phyloP scores from a whole-genome alignment of 1,284 basidiomycete genomes.

The Ganoderma lucidum region DNA sequence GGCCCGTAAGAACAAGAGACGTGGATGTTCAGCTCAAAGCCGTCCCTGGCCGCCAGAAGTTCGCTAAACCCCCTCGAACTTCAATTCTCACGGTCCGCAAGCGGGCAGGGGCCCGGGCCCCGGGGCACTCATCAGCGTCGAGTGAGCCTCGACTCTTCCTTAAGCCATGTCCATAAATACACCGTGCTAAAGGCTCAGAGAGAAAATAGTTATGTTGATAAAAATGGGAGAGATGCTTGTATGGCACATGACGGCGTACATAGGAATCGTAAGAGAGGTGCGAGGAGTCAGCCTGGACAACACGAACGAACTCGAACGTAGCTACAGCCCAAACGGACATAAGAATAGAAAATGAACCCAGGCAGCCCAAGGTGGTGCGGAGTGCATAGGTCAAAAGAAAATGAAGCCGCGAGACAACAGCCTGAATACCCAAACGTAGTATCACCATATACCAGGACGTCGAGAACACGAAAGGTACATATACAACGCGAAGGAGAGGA shows the following conservation, averaged over 20 bases:
- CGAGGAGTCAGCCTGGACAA: constrained; percentile 3
- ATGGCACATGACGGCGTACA: constrained; percentile 29
- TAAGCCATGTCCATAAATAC: too few relatives aligned
- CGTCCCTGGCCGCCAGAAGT: constrained; percentile 16
- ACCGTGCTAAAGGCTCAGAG: not conserved
- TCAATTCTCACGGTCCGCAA: not conserved
- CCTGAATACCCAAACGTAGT: not conserved
- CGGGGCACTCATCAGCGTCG: too few relatives aligned
- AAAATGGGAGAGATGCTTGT: constrained; percentile 15
- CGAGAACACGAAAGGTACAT: constrained; percentile 1
- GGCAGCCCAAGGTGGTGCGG: not conserved
- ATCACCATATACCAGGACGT: constrained; percentile 2
- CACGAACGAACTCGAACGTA: constrained; percentile 7
- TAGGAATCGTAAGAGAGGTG: constrained; percentile 15
- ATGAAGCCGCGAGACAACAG: not conserved
- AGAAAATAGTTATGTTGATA: constrained; percentile 11
- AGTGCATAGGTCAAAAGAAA: not conserved
- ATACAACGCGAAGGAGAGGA: constrained; percentile 11
- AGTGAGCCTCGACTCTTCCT: too few relatives aligned
- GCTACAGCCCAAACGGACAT: constrained; percentile 4
- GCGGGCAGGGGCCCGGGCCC: not conserved
- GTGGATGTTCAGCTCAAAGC: constrained; percentile 8
- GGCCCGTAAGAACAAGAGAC: constrained; percentile 6
- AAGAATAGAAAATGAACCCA: not conserved
- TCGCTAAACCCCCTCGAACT: not conserved